A percentile compares a stretch with the other conserved stretches of the same genome.
Evolutionary conservation across 345 rosid species (phyloP).

Genomic region (Brassica juncea): DNA sequence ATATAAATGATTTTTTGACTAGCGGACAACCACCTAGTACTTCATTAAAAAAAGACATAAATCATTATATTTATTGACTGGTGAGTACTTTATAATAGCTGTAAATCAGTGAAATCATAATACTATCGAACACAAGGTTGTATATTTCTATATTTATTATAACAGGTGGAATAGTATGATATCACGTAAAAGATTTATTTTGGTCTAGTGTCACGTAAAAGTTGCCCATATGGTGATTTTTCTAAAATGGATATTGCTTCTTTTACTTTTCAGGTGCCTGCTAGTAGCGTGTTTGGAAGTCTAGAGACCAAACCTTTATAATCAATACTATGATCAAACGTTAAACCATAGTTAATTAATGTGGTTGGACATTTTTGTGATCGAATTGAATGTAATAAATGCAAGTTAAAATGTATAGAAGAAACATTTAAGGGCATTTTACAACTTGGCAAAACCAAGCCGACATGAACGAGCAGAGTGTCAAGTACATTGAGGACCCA

Average conservation of each 20-base stretch:
- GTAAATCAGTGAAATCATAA: neutral
- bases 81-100: neutral
- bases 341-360: neutral
- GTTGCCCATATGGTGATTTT: neutral
- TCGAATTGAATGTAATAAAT: neutral
- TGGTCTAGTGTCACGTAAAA: constrained; percentile 27
- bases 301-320: neutral
- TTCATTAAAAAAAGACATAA: neutral
- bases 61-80: neutral
- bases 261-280: constrained; percentile 31
- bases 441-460: constrained; percentile 3
- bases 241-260: neutral
- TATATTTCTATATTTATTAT: neutral
- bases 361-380: neutral
- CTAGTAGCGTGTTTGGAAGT: constrained; percentile 21
- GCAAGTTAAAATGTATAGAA: neutral
- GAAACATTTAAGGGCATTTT: neutral
- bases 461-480: constrained; percentile 6
- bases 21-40: no score
- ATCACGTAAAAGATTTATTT: constrained; percentile 25
- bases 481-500: constrained; percentile 15
- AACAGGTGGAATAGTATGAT: constrained; percentile 17
- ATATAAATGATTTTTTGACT: no score
- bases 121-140: neutral
- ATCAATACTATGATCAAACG: neutral